Percentiles rank a stretch among this genome's conserved stretches.
Evolutionary conservation across 108 stramenopile species (phyloP).

Genomic region (Fistulifera pelliculosa): DNA sequence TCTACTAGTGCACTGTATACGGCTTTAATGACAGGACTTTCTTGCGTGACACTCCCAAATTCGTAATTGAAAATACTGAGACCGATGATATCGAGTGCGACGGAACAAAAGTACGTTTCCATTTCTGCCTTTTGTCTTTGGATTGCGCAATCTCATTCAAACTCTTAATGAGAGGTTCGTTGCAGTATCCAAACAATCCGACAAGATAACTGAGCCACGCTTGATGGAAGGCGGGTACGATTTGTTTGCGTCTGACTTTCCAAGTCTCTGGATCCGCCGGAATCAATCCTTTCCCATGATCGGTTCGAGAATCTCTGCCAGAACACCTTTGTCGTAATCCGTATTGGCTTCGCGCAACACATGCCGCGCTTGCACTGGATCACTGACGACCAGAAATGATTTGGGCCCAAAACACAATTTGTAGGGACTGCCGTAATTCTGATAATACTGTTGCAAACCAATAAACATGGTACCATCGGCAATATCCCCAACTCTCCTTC

Average conservation of each 20-base stretch:
- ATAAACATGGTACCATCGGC: slow-evolving; percentile 91
- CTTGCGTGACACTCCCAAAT: slow-evolving; percentile 83
- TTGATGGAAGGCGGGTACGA: slow-evolving; percentile 95
- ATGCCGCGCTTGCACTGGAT: slow-evolving; percentile 85
- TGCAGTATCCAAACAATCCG: slow-evolving; percentile 87
- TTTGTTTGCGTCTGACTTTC: slow-evolving; percentile 81
- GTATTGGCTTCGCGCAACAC: slow-evolving; percentile 78
- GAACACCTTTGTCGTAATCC: slow-evolving; percentile 81
- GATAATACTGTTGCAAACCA: slow-evolving; percentile 79
- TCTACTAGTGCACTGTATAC: slow-evolving; percentile 90
- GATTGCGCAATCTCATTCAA: slow-evolving; percentile 43
- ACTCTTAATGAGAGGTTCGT: slow-evolving; percentile 57
- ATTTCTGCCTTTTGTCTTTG: slow-evolving; percentile 69
- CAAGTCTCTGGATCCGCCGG: slow-evolving; percentile 92
- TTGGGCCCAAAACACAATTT: slow-evolving; percentile 97
- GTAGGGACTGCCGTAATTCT: slow-evolving; percentile 81
- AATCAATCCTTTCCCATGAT: slow-evolving; percentile 88
- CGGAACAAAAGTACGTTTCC: slow-evolving; percentile 88
- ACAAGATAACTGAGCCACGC: slow-evolving; percentile 93
- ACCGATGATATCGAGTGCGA: slow-evolving; percentile 91
- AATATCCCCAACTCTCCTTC: slow-evolving; percentile 87
- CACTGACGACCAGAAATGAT: slow-evolving; percentile 89
- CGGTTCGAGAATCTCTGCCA: slow-evolving; percentile 85
- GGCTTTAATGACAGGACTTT: slow-evolving; percentile 84
- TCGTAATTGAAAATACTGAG: slow-evolving; percentile 91